phyloP scores from a whole-genome alignment of 495 filamentous ascomycete species.

The Parathielavia hyrcaniae region DNA sequence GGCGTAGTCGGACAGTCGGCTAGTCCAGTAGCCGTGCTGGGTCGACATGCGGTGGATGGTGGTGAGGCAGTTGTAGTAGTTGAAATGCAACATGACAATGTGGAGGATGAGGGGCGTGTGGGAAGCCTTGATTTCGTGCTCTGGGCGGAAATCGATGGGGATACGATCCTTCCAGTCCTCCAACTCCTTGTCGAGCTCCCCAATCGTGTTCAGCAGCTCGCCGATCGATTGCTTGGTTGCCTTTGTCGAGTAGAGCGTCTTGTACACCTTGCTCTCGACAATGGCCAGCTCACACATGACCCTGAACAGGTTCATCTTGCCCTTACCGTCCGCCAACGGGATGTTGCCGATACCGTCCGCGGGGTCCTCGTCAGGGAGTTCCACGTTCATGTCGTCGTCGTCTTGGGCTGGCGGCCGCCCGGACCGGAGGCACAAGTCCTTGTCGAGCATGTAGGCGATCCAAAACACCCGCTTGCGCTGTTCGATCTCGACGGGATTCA shows the following conservation, averaged over 20 bases:
- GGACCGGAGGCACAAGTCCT: constrained; percentile 88
- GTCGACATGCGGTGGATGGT: constrained; percentile 98
- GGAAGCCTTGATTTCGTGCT: constrained; percentile 85
- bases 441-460: constrained; percentile 95
- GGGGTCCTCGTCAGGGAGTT: constrained; percentile 86
- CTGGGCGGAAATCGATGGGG: constrained; percentile 87
- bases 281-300: constrained; percentile 84
- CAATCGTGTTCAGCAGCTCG: constrained; percentile 90
- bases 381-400: constrained; percentile 97
- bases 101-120: constrained; percentile 89
- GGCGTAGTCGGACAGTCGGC: constrained; percentile 86
- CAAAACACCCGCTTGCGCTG: constrained; percentile 96
- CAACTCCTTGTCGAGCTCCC: constrained; percentile 85
- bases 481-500: constrained; percentile 86
- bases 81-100: constrained; percentile 86
- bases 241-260: constrained; percentile 85
- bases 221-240: constrained; percentile 89
- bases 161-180: constrained; percentile 97
- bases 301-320: constrained; percentile 89
- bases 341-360: constrained; percentile 90
- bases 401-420: constrained; percentile 92
- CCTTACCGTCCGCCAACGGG: constrained; percentile 79
- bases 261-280: constrained; percentile 92
- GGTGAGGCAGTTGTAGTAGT: constrained; percentile 95
- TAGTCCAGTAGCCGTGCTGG: constrained; percentile 98